These are phyloP conservation scores for Postia placenta DNA, from an alignment of 768 basidiomycete genomes.

Conservation along the genomic window DNA sequence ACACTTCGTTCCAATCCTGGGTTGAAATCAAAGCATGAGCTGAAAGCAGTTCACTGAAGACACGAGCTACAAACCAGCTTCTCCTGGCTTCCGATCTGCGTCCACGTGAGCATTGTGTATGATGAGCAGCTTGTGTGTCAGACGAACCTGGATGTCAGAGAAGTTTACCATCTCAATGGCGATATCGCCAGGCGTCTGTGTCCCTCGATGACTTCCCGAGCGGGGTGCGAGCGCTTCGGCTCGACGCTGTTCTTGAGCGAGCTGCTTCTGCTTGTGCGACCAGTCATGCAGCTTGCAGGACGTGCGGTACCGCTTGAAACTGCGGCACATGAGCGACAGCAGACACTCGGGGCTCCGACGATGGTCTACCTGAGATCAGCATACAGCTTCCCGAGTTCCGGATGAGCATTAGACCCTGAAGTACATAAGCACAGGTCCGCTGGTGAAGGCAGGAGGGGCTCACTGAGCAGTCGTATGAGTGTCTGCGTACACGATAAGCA, in stretches of 20 bases:
- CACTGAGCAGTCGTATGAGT: too few species aligned
- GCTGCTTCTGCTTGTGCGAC: not conserved
- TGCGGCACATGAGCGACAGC: too few species aligned
- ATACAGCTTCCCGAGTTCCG: not conserved
- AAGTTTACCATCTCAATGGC: constrained; percentile 6
- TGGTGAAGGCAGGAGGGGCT: too few species aligned
- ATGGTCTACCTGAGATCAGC: not conserved
- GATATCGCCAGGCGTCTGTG: not conserved
- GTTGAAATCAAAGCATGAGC: too few species aligned
- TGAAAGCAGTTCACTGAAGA: too few species aligned
- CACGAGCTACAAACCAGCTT: not conserved
- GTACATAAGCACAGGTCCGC: too few species aligned
- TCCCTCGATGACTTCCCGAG: not conserved
- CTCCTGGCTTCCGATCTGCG: constrained; percentile 2
- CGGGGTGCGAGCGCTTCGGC: not conserved
- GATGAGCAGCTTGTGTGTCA: not conserved
- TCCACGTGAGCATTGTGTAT: not conserved
- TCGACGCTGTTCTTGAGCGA: not conserved
- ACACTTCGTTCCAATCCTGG: too few species aligned
- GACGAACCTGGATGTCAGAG: constrained; percentile 1
- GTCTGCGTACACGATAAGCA: not conserved
- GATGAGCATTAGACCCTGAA: not conserved
- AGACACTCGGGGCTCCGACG: too few species aligned
- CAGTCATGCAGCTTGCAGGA: not conserved
- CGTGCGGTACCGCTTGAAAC: not conserved